Evolutionary conservation across 163 green algal genomes (phyloP).

Genomic region (Scenedesmus sp.): DNA sequence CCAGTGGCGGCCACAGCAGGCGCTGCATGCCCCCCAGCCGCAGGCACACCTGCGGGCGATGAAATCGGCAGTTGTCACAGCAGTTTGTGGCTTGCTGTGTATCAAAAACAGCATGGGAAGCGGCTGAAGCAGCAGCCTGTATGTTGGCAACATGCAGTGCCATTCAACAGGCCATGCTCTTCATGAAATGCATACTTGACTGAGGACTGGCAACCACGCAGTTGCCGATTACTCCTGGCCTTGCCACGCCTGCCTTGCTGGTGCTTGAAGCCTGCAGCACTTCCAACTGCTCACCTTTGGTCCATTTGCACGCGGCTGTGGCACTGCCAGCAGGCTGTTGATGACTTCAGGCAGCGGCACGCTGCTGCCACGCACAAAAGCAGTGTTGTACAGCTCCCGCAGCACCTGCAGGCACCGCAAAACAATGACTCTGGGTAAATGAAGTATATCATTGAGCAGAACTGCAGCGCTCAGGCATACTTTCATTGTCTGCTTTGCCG

Average conservation of each 20-base stretch:
- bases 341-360: slow-evolving; percentile 51
- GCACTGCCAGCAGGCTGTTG: slow-evolving; percentile 50
- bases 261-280: not conserved
- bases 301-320: not conserved
- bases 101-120: too few relatives aligned
- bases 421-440: not conserved
- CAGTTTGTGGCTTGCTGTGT: too few relatives aligned
- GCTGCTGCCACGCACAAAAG: slow-evolving; percentile 53
- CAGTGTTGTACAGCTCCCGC: slow-evolving; percentile 40
- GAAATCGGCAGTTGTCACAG: not conserved
- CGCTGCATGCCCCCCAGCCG: not conserved
- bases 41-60: slow-evolving; percentile 23
- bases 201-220: not conserved
- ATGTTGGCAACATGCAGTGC: too few relatives aligned
- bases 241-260: not conserved
- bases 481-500: not conserved
- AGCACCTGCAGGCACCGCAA: slow-evolving; percentile 49
- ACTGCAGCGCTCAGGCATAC: not conserved
- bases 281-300: not conserved
- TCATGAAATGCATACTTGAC: not conserved
- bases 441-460: not conserved
- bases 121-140: too few relatives aligned
- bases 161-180: too few relatives aligned
- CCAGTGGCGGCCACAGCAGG: slow-evolving; percentile 9
- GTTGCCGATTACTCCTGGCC: not conserved